phyloP scores from a whole-genome alignment of 2,329 filamentous ascomycete species.

The Cordyceps cicadae region DNA sequence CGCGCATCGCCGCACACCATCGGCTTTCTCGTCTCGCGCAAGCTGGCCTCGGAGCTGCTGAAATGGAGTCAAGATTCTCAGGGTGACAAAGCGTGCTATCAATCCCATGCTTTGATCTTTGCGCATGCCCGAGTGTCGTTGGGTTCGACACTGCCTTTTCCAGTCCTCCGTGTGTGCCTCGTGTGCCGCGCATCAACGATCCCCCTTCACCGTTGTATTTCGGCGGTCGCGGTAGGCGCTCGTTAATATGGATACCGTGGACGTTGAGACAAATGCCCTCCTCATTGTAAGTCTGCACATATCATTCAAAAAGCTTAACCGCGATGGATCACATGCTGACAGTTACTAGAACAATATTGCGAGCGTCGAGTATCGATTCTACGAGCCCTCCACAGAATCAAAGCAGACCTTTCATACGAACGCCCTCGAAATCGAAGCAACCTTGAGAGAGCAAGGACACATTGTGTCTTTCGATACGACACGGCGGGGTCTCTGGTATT shows the following conservation, averaged over 20 bases:
- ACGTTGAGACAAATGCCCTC: constrained; percentile 55
- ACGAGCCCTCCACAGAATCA: constrained; percentile 39
- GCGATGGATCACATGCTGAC: constrained; percentile 13
- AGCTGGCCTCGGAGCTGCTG: not conserved
- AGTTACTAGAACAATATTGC: constrained; percentile 46
- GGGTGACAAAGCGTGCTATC: not conserved
- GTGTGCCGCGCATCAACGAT: not conserved
- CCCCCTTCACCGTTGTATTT: not conserved
- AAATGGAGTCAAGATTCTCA: constrained; percentile 3
- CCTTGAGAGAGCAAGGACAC: constrained; percentile 43
- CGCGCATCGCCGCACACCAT: not conserved
- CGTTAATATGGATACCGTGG: constrained; percentile 51
- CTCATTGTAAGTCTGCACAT: constrained; percentile 39
- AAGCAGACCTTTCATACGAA: constrained; percentile 36
- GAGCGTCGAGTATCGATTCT: constrained; percentile 46
- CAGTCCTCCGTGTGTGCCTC: not conserved
- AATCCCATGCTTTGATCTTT: not conserved
- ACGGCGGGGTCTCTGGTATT: constrained; percentile 47
- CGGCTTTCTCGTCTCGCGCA: not conserved
- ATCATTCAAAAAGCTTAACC: constrained; percentile 13
- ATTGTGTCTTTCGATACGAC: constrained; percentile 44
- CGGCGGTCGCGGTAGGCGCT: not conserved
- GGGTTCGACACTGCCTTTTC: not conserved
- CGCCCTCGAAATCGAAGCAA: constrained; percentile 43
- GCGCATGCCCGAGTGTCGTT: too few relatives aligned